Evolutionary conservation across 176 grass and related monocot species (phyloP).

Genomic region (Eragrostis nindensis): DNA sequence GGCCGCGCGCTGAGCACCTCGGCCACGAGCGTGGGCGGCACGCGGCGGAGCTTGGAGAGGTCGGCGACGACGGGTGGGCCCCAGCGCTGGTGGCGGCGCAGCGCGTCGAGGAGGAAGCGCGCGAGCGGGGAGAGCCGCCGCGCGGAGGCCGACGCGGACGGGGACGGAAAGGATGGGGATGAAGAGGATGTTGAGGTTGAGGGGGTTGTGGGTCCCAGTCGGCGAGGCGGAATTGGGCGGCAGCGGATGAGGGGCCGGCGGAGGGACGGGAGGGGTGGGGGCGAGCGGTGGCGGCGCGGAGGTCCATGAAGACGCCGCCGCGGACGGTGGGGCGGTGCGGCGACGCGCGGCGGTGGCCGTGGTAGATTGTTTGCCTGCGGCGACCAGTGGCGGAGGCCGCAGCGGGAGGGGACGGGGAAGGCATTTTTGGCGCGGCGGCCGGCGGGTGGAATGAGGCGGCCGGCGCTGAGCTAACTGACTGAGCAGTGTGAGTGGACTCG

Average conservation of each 20-base stretch:
- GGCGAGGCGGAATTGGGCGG: constrained; percentile 35
- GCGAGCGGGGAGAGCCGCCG: constrained; percentile 73
- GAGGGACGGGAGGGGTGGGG: not conserved
- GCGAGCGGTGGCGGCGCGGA: constrained; percentile 29
- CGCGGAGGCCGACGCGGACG: constrained; percentile 37
- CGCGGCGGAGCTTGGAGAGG: constrained; percentile 75
- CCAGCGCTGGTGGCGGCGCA: constrained; percentile 69
- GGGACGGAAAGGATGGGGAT: constrained; percentile 10
- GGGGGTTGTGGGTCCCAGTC: constrained; percentile 58
- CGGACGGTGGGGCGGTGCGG: constrained; percentile 65
- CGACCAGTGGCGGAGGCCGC: not conserved
- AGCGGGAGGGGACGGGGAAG: constrained; percentile 18
- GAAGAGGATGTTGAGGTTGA: not conserved
- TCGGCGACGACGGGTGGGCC: constrained; percentile 60
- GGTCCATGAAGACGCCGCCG: constrained; percentile 50
- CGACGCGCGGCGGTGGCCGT: constrained; percentile 66
- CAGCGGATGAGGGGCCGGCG: not conserved
- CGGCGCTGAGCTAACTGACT: constrained; percentile 45
- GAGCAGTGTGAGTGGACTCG: not conserved
- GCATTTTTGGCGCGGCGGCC: constrained; percentile 11
- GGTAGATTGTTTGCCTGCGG: constrained; percentile 63
- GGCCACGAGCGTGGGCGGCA: constrained; percentile 58
- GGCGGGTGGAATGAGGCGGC: not conserved
- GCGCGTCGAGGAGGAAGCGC: constrained; percentile 71
- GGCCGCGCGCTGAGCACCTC: constrained; percentile 68